phyloP scores from a whole-genome alignment of 441 rosid genomes.

The Adansonia rubrostipa region DNA sequence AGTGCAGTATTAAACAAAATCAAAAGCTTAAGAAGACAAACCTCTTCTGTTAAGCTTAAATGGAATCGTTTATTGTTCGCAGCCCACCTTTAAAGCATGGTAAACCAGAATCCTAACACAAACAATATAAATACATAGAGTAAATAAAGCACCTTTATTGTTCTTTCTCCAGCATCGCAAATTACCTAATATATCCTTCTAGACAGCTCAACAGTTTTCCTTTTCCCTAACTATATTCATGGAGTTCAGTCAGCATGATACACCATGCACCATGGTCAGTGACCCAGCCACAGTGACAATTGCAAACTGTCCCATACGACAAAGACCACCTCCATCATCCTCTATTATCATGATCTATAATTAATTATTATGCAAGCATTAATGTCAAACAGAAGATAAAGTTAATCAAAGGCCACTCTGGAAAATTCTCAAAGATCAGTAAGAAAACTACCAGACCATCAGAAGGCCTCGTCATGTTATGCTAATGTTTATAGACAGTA shows the following conservation, averaged over 20 bases:
- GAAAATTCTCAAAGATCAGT: constrained; percentile 6
- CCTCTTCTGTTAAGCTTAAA: constrained; percentile 94
- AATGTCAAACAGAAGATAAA: background rate
- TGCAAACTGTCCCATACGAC: background rate
- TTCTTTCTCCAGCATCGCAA: background rate
- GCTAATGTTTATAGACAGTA: background rate
- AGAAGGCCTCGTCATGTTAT: background rate
- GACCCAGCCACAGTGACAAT: background rate
- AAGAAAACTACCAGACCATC: constrained; percentile 17
- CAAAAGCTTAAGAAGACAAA: constrained; percentile 33
- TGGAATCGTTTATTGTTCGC: constrained; percentile 85
- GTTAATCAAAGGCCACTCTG: background rate
- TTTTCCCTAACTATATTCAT: background rate
- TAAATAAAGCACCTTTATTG: background rate
- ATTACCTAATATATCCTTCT: constrained; percentile 14
- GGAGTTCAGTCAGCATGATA: constrained; percentile 8
- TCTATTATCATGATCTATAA: background rate
- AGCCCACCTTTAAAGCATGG: constrained; percentile 98
- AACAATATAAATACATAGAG: constrained; percentile 2
- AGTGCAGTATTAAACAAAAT: background rate
- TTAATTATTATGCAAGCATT: background rate
- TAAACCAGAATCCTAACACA: constrained; percentile 84
- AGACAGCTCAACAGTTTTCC: constrained; percentile 13
- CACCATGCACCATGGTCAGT: background rate
- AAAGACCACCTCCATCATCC: background rate